Evolutionary conservation across 2,329 filamentous ascomycete species (phyloP).

Genomic region (Xylariaceae sp.): DNA sequence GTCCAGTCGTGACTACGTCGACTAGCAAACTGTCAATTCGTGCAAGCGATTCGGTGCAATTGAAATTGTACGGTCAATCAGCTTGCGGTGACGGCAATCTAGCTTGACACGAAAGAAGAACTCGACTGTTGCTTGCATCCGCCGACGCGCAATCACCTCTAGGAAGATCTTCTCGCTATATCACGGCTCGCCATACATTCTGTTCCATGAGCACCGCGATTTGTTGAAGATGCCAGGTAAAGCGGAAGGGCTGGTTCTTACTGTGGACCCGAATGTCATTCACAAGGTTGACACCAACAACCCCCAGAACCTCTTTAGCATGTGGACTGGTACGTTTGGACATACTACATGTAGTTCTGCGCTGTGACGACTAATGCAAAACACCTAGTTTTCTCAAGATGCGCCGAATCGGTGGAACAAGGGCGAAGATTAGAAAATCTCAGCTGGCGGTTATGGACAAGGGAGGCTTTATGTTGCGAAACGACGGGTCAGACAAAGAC

Average conservation of each 20-base stretch:
- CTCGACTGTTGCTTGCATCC: conserved; percentile 7
- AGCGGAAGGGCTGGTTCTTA: conserved; percentile 80
- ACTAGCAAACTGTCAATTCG: not conserved
- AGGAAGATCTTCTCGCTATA: conserved; percentile 22
- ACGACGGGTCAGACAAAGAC: conserved; percentile 51
- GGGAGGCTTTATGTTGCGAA: conserved; percentile 86
- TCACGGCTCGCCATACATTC: conserved; percentile 13
- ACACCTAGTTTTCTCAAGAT: conserved; percentile 79
- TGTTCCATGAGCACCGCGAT: conserved; percentile 27
- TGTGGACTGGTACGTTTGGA: conserved; percentile 79
- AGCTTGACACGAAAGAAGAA: conserved; percentile 1
- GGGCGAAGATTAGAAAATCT: conserved; percentile 90
- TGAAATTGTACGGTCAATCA: conserved; percentile 8
- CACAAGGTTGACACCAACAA: conserved; percentile 93
- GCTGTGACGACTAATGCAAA: conserved; percentile 32
- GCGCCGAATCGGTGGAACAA: conserved; percentile 89
- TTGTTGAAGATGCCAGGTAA: conserved; percentile 68
- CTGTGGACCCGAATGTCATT: conserved; percentile 86
- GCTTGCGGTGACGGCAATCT: conserved; percentile 23
- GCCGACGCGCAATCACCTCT: conserved; percentile 26
- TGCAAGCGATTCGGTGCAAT: conserved; percentile 5
- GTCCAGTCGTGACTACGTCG: conserved; percentile 1
- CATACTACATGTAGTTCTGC: not conserved
- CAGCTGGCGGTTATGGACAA: conserved; percentile 92
- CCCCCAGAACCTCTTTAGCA: conserved; percentile 88